phyloP scores from a whole-genome alignment of 2,329 filamentous ascomycete species.

The Orbilia quercus region DNA sequence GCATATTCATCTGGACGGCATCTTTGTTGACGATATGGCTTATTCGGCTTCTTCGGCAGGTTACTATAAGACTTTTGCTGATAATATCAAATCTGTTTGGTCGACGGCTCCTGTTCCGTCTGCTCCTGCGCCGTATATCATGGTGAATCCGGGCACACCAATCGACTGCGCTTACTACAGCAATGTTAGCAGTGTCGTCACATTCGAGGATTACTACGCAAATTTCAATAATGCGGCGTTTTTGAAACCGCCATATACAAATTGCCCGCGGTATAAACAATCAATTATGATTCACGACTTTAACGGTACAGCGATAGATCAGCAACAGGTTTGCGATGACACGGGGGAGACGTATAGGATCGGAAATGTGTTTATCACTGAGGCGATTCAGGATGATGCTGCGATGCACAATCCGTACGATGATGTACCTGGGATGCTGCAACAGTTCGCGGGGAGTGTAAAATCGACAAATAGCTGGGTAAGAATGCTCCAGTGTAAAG shows the following conservation, averaged over 20 bases:
- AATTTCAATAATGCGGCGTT: conserved; percentile 21
- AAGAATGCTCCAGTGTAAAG: no score
- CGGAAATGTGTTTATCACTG: conserved; percentile 31
- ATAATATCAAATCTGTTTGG: conserved; percentile 29
- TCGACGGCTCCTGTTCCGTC: background rate
- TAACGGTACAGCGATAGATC: conserved; percentile 29
- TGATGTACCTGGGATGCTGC: conserved; percentile 26
- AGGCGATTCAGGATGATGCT: conserved; percentile 29
- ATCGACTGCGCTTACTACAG: conserved; percentile 34
- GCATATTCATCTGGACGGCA: conserved; percentile 35
- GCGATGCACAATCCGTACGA: conserved; percentile 32
- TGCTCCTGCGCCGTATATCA: conserved; percentile 28
- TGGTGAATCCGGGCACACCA: conserved; percentile 46
- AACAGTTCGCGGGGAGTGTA: conserved; percentile 36
- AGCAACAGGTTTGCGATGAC: conserved; percentile 46
- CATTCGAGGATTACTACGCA: conserved; percentile 39
- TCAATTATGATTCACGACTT: conserved; percentile 48
- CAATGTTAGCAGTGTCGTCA: conserved; percentile 33
- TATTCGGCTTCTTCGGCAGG: conserved; percentile 1
- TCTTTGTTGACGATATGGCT: conserved; percentile 44
- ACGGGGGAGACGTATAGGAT: conserved; percentile 28
- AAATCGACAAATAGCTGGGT: conserved; percentile 38
- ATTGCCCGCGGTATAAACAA: conserved; percentile 36
- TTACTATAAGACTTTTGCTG: conserved; percentile 27
- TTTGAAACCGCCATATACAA: conserved; percentile 27